Evolutionary conservation across 2,329 filamentous ascomycete species (phyloP).

Genomic region (Teratosphaeriaceae sp.): DNA sequence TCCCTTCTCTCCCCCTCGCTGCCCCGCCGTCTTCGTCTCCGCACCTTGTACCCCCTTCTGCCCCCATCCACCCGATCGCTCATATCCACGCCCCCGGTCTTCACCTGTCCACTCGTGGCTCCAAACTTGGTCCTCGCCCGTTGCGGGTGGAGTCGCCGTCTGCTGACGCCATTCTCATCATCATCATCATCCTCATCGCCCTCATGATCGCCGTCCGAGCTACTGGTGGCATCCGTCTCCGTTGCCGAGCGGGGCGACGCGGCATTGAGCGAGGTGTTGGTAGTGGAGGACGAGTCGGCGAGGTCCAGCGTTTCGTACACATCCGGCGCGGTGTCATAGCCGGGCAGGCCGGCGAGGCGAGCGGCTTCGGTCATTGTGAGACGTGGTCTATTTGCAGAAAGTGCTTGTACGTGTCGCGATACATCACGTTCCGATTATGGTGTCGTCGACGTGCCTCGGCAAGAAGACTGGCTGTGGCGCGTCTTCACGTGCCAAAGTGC

Average conservation of each 20-base stretch:
- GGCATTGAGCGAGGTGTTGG: constrained; percentile 50
- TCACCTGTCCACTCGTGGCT: constrained; percentile 56
- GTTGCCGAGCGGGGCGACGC: constrained; percentile 14
- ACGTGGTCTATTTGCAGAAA: too few species aligned
- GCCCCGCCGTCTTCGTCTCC: constrained; percentile 16
- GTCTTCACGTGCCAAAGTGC: too few species aligned
- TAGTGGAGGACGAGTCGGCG: constrained; percentile 80
- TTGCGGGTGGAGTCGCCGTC: constrained; percentile 66
- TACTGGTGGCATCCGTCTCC: constrained; percentile 24
- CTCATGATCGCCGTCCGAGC: constrained; percentile 43
- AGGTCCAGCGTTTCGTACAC: constrained; percentile 95
- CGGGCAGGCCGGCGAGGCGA: constrained; percentile 17
- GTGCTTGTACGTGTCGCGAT: too few species aligned
- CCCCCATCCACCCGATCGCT: constrained; percentile 81
- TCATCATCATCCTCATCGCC: constrained; percentile 39
- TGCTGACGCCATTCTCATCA: constrained; percentile 60
- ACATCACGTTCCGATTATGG: too few species aligned
- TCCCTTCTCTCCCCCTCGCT: constrained; percentile 59
- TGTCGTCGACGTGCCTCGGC: too few species aligned
- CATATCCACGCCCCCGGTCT: constrained; percentile 75
- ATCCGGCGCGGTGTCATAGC: constrained; percentile 67
- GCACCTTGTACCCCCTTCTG: constrained; percentile 69
- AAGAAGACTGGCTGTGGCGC: too few species aligned
- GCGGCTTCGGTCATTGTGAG: constrained; percentile 12
- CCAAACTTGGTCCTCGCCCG: constrained; percentile 76